Evolutionary conservation across 176 grass and related monocot species (phyloP).

Genomic region (Juncus inflexus): DNA sequence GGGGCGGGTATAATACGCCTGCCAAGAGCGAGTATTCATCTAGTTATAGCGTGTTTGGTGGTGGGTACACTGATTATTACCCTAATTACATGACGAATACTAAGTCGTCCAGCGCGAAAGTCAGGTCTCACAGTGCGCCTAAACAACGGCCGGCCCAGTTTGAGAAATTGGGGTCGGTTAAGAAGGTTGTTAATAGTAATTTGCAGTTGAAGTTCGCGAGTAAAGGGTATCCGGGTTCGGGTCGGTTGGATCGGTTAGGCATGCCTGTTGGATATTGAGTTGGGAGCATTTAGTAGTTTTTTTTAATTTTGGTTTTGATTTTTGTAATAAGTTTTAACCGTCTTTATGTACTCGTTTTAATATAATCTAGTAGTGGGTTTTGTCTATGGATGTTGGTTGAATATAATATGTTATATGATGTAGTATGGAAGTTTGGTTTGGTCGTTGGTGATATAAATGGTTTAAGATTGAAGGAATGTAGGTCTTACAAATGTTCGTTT

Average conservation of each 20-base stretch:
- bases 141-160: conserved; percentile 39
- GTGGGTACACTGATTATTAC: conserved; percentile 60
- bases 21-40: conserved; percentile 69
- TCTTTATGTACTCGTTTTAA: not conserved
- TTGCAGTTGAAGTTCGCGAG: conserved; percentile 35
- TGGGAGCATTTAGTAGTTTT: not conserved
- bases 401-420: not conserved
- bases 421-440: not conserved
- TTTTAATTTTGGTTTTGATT: not conserved
- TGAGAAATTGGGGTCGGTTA: conserved; percentile 23
- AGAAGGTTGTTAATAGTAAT: conserved; percentile 3
- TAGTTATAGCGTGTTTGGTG: conserved; percentile 37
- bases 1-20: conserved; percentile 50
- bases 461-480: conserved; percentile 6
- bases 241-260: conserved; percentile 35
- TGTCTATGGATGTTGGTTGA: not conserved
- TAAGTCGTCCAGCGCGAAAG: conserved; percentile 70
- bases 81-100: conserved; percentile 90
- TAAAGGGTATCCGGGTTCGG: conserved; percentile 44
- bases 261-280: conserved; percentile 37
- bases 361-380: conserved; percentile 18
- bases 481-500: conserved; percentile 15
- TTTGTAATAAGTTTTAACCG: conserved; percentile 7
- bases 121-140: conserved; percentile 64
- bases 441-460: conserved; percentile 17